These are phyloP conservation scores for Tuber borchii DNA, from an alignment of 495 filamentous ascomycete species.

Conservation along the genomic window DNA sequence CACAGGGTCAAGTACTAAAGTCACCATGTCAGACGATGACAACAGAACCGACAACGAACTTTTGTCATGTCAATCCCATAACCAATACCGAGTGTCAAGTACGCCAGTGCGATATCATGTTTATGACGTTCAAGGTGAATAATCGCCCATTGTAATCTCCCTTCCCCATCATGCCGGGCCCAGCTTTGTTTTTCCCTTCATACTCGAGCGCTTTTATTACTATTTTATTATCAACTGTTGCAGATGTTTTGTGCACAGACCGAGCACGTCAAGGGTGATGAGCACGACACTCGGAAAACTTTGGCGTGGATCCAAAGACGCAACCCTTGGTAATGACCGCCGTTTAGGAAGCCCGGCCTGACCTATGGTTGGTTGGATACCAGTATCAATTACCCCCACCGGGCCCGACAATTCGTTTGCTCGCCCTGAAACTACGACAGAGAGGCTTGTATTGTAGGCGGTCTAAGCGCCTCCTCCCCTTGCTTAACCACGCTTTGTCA, in stretches of 20 bases:
- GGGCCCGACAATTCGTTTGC: background rate
- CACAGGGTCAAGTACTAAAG: background rate
- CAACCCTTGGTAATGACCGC: constrained; percentile 32
- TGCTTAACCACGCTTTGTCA: constrained; percentile 6
- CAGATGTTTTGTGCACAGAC: constrained; percentile 26
- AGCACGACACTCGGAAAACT: constrained; percentile 22
- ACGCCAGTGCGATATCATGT: background rate
- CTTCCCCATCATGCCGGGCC: constrained; percentile 26
- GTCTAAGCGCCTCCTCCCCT: constrained; percentile 1
- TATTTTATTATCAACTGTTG: background rate
- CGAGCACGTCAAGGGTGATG: constrained; percentile 39
- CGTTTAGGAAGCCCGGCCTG: background rate
- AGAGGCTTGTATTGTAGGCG: constrained; percentile 1
- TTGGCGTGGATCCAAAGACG: constrained; percentile 9
- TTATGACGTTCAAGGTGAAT: background rate
- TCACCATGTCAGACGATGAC: background rate
- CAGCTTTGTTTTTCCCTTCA: constrained; percentile 28
- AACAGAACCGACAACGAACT: background rate
- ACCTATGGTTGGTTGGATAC: background rate
- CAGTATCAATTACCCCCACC: constrained; percentile 2
- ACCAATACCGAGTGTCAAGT: background rate
- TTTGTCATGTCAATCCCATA: constrained; percentile 2
- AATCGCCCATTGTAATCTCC: background rate
- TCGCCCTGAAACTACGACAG: background rate
- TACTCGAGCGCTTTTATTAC: constrained; percentile 27